Base-by-base conservation (phyloP, 192 early-diverging fungal genomes). In the Coemansia sp. region DNA sequence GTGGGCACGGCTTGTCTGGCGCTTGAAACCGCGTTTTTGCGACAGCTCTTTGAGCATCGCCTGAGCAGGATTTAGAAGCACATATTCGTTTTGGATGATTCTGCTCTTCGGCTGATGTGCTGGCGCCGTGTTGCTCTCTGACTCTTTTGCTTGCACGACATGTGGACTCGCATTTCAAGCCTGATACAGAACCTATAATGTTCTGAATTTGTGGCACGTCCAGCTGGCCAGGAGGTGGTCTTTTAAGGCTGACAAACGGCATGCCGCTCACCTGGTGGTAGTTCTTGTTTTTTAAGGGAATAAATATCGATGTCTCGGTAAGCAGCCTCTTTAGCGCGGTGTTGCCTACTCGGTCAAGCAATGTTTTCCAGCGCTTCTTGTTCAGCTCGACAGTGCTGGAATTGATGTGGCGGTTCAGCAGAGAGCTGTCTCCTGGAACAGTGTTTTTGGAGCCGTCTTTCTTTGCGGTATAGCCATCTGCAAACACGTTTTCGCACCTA, bases 341-440 rank as follows among this genome's bases (percentile, higher is more conserved):
- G 3, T 74, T 70, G 17, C 79, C 79, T 14, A 63, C 59, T 28
- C 74, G 28, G 32, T 56, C 62, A 5, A 76, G 70, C 32, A 82
- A 64, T 50, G 49, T 50, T 36, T n/a, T 30, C 79, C 79, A 82
- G 18, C 54, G 20, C 5, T 50, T 30, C 42, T 60, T 67, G 48
- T 59, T 56, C 20, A 82, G 69, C 71, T 76, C 73, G 10, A 76
- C 61, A 6, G 76, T 67, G 0, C 73, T 69, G 11, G 79, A 82
- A 52, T 76, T 82, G n/a, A 82, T 59, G 48, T 48, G 50, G 28
- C 69, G 60, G 58, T 69, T 73, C 5, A 61, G 29, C 17, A 82
- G 42, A 29, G 64, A 56, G 31, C 63, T 67, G 14, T 60, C 57
- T 36, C 73, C 54, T 29, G 64, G 55, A 7, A 76, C 67, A 30